Conservation (phyloP, 2,329 filamentous ascomycete genomes). For the Fusarium phyllophilum region DNA sequence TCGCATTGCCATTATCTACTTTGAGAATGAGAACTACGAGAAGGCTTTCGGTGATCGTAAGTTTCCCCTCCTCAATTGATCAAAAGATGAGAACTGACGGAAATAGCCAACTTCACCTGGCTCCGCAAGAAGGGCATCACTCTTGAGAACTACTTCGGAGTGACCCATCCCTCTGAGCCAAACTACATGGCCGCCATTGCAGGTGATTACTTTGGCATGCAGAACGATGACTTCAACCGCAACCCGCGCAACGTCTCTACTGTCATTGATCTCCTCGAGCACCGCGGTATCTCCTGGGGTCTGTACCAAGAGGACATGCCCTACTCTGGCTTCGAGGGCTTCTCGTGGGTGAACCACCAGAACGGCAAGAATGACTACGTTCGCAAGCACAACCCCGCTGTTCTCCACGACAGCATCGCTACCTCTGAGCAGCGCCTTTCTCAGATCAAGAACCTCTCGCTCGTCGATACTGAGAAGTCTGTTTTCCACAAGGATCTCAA, state of each 20-base stretch:
- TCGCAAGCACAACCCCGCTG: constrained; percentile 79
- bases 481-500: constrained; percentile 75
- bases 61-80: constrained; percentile 32
- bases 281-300: constrained; percentile 72
- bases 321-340: constrained; percentile 77
- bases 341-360: constrained; percentile 69
- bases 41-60: constrained; percentile 70
- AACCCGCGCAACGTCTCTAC: constrained; percentile 71
- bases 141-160: constrained; percentile 54
- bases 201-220: constrained; percentile 72
- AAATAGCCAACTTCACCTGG: constrained; percentile 42
- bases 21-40: constrained; percentile 79
- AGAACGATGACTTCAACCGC: constrained; percentile 66
- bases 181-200: constrained; percentile 72
- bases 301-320: constrained; percentile 84
- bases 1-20: constrained; percentile 78
- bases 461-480: constrained; percentile 54
- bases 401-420: constrained; percentile 74
- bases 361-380: constrained; percentile 80
- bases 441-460: constrained; percentile 76
- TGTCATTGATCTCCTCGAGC: constrained; percentile 74
- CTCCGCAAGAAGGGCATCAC: constrained; percentile 46
- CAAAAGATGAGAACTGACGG: background rate
- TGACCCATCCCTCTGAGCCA: constrained; percentile 75
- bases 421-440: constrained; percentile 67